Evolutionary conservation across 495 filamentous ascomycete genomes (phyloP), one percentile per base, ranked within the genome.

Genomic region (Penicillium flavigenum): DNA sequence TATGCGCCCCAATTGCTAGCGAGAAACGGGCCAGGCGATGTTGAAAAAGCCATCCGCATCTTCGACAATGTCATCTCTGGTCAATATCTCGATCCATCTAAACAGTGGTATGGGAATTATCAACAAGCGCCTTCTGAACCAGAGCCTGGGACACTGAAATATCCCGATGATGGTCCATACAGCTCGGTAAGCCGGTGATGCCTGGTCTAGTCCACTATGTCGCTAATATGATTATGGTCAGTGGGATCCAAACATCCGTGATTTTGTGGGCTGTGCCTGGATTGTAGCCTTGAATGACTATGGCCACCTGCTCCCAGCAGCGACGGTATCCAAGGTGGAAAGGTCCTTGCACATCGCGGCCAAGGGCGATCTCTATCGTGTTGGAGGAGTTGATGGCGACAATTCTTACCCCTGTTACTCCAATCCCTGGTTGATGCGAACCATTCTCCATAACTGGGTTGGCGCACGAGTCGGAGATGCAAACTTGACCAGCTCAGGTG

Each of bases 201-300:
- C 6, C 8, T 29, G 4, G 2, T n/a, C n/a, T 36, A 20, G 29
- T 53, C 2, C 31, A 11, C 16, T 38, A n/a, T 59, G 7, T 52
- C 66, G 19, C 22, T 51, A 61, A 67, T 72, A 24, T 73, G 65
- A 5, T 14, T 74, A 73, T 31, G 57, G 65, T 39, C 59, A 65
- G 7, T 78, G 75, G 75, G 75, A 78, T 53, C 75, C 75, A 11
- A 78, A 78, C 47, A 72, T 73, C 59, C 58, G 75, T 38, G 75
- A 71, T 14, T 78, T 78, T 51, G 71, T 78, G 20, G 72, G 75
- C 5, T 73, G 71, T 31, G 63, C 72, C 0, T 67, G 75, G 59
- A 66, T 78, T 8, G 59, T 76, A 27, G 68, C 68, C 11, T 63
- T 72, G 32, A 71, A 76, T 49, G 75, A 78, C 20, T 76, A 72